These are phyloP conservation scores for Plasmodium gaboni DNA, from an alignment of 169 alveolate species.

Conservation along the genomic window DNA sequence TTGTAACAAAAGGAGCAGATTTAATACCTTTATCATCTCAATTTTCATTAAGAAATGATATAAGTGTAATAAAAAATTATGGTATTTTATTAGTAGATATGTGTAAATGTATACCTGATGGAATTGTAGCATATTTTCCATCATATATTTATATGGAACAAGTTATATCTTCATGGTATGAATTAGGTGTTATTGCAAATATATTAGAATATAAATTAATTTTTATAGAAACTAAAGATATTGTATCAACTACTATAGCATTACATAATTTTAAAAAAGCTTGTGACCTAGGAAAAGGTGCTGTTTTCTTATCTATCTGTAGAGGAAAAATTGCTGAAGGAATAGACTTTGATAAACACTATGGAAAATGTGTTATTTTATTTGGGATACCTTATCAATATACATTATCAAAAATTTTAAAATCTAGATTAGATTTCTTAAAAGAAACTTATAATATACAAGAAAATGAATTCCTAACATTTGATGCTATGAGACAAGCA, in stretches of 20 bases:
- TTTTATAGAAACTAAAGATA: constrained; percentile 97
- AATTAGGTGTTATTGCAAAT: constrained; percentile 93
- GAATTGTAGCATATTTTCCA: constrained; percentile 97
- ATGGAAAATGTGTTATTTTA: constrained; percentile 98
- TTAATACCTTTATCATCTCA: constrained; percentile 92
- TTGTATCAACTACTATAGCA: constrained; percentile 95
- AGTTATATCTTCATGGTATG: constrained; percentile 95
- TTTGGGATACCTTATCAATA: constrained; percentile 98
- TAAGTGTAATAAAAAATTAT: constrained; percentile 93
- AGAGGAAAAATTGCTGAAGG: constrained; percentile 99
- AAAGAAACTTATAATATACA: constrained; percentile 89
- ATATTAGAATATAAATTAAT: constrained; percentile 95
- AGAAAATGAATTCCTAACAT: constrained; percentile 97
- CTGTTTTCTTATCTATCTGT: constrained; percentile 96
- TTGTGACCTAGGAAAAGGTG: constrained; percentile 99
- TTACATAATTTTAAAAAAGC: constrained; percentile 93
- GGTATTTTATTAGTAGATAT: constrained; percentile 94
- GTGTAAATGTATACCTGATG: constrained; percentile 95
- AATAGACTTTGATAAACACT: constrained; percentile 98
- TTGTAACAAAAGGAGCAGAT: constrained; percentile 95
- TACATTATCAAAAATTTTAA: constrained; percentile 93
- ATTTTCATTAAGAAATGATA: constrained; percentile 94
- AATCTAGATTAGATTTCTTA: constrained; percentile 92
- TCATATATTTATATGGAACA: constrained; percentile 93
- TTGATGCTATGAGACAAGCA: constrained; percentile 99